Base-by-base conservation (phyloP, 192 early-diverging fungal species). In the Coemansia sp. region DNA sequence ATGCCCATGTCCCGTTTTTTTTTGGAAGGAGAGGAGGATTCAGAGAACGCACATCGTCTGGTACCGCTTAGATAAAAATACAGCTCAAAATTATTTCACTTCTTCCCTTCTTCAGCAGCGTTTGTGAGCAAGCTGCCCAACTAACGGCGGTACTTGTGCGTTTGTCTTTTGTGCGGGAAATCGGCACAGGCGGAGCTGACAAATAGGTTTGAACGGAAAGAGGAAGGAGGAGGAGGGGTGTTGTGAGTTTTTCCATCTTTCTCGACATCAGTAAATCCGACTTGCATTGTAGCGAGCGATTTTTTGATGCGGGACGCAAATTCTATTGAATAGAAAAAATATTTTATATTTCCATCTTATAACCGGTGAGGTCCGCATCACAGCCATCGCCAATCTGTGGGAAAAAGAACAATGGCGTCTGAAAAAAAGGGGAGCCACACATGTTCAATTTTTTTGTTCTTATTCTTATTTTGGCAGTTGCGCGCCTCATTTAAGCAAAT, bases 351-450 rank as follows among this genome's bases (percentile, higher is more conserved):
- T 16, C 9, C 21, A 22, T 56, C 57, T 46, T 40, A 55, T 69
- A 62, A 69, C 68, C 56, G 62, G 69, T 71, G 69, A 71, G 69
- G 69, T 71, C 69, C 18, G 40, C 61, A 62, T 45, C 6, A 26
- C 51, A 32, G 32, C 32, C 32, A 32, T 32, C 32, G 1, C 26
- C 22, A 54, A 26, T 12, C 10, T 6, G 5, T 18, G 7, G 21
- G 9, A 54, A 54, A 8, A 54, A 54, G 43, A 12, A 45, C 43
- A 45, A 45, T 45, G 43, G 4, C 32, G 32, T 32, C 32, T 32
- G 32, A 32, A 32, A 32, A 32, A 32, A 32, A 32, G 26, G 32
- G 32, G 32, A 32, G 32, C 32, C 32, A 32, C 43, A 45, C 43
- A 45, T 54, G 21, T 18, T 18, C 26, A 8, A 2, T 7, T 12